Percentiles rank a stretch among this genome's conserved stretches.
phyloP scores from a whole-genome alignment of 208 protist genomes.

The Trypanosoma cruzi region DNA sequence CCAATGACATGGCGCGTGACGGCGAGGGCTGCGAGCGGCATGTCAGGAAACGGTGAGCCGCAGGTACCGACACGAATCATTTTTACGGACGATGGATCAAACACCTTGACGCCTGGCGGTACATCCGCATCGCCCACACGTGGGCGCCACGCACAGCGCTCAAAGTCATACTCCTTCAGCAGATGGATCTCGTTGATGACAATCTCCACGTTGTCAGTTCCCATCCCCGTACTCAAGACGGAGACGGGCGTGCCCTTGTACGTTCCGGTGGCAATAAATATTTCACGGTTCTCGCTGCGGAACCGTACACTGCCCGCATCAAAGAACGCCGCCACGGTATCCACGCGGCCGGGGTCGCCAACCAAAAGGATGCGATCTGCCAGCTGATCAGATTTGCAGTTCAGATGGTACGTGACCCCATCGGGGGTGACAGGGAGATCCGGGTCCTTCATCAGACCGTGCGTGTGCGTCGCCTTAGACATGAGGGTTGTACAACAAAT shows the following conservation, averaged over 20 bases:
- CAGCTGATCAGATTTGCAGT: conserved; percentile 40
- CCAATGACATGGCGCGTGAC: conserved; percentile 63
- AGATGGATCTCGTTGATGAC: conserved; percentile 77
- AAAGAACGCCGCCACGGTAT: conserved; percentile 50
- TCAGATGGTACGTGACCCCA: conserved; percentile 71
- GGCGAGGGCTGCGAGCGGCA: conserved; percentile 54
- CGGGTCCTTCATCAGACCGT: conserved; percentile 43
- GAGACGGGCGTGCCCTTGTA: conserved; percentile 73
- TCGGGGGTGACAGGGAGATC: conserved; percentile 66
- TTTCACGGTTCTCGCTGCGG: conserved; percentile 64
- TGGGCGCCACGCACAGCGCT: conserved; percentile 38
- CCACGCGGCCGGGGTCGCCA: conserved; percentile 70
- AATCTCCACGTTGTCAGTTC: conserved; percentile 83
- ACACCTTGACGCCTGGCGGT: conserved; percentile 24
- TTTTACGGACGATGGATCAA: conserved; percentile 53
- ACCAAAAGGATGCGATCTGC: conserved; percentile 78
- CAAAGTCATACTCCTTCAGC: conserved; percentile 80
- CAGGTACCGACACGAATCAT: conserved; percentile 81
- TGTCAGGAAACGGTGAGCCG: conserved; percentile 51
- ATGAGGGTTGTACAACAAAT: too few relatives aligned
- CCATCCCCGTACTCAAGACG: conserved; percentile 81
- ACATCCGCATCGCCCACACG: conserved; percentile 30
- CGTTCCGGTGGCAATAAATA: conserved; percentile 60
- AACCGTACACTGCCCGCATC: conserved; percentile 60
- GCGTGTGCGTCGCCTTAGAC: conserved; percentile 38